Percentiles rank a stretch among this genome's conserved stretches.
Evolutionary conservation across 2,329 filamentous ascomycete genomes (phyloP).

Genomic region (Trichoderma atroviride): DNA sequence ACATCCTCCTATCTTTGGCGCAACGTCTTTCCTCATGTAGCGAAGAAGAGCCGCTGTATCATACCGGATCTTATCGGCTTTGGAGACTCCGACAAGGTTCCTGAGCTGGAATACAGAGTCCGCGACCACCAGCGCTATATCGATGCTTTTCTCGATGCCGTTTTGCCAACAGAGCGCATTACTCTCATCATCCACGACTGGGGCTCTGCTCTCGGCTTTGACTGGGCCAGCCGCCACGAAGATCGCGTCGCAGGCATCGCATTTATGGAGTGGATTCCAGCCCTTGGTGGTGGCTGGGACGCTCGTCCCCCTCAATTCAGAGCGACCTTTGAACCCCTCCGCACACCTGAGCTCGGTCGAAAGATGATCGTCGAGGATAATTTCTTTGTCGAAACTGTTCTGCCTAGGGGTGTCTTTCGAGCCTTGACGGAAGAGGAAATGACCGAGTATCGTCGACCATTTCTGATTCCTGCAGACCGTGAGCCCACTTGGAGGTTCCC

Average conservation of each 20-base stretch:
- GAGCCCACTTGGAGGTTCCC: slow-evolving; percentile 7
- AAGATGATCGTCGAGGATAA: slow-evolving; percentile 2
- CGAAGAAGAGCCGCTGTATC: neutral
- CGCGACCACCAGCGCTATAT: slow-evolving; percentile 16
- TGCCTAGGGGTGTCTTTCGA: neutral
- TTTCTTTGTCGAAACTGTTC: neutral
- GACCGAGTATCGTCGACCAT: slow-evolving; percentile 2
- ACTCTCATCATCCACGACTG: slow-evolving; percentile 8
- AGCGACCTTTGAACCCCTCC: neutral
- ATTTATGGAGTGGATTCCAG: slow-evolving; percentile 11
- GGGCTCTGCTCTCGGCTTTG: slow-evolving; percentile 7
- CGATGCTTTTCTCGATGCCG: neutral
- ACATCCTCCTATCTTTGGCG: slow-evolving; percentile 19
- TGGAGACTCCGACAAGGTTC: slow-evolving; percentile 4
- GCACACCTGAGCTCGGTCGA: neutral
- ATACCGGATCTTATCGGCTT: slow-evolving; percentile 12
- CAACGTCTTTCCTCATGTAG: slow-evolving; percentile 3
- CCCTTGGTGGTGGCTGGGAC: neutral
- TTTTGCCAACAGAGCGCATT: neutral
- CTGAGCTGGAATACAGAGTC: slow-evolving; percentile 3
- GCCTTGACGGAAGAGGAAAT: neutral
- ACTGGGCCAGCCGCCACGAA: slow-evolving; percentile 12
- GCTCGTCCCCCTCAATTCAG: neutral
- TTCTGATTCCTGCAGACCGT: neutral
- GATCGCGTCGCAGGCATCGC: neutral